These are phyloP conservation scores for Alternaria arbusti DNA, from an alignment of 2,329 filamentous ascomycete genomes.

Conservation along the genomic window DNA sequence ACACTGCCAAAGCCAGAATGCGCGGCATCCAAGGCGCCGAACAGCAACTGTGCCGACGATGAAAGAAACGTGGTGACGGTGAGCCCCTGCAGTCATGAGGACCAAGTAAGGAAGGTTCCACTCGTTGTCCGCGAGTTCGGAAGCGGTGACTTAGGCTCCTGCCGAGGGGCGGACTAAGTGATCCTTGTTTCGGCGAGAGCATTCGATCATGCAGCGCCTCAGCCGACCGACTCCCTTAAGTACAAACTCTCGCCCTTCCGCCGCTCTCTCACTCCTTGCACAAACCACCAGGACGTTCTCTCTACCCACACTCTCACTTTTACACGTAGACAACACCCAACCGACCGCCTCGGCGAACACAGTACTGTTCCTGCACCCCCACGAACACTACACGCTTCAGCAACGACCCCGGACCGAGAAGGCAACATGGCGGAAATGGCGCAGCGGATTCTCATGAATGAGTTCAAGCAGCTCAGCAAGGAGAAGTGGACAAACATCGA, in stretches of 20 bases:
- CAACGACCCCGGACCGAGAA: slow-evolving; percentile 5
- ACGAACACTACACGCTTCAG: slow-evolving; percentile 16
- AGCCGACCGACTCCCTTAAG: slow-evolving; percentile 13
- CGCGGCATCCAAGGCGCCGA: background rate
- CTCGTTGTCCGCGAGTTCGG: slow-evolving; percentile 7
- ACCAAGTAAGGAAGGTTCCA: slow-evolving; percentile 2
- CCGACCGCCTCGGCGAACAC: background rate
- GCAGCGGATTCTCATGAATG: slow-evolving; percentile 86
- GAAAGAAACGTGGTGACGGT: slow-evolving; percentile 4
- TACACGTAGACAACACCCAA: background rate
- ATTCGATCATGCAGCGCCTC: slow-evolving; percentile 24
- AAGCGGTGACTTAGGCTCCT: slow-evolving; percentile 27
- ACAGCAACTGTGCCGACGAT: slow-evolving; percentile 7
- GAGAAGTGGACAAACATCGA: slow-evolving; percentile 96
- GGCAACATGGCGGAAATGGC: slow-evolving; percentile 54
- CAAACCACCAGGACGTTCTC: slow-evolving; percentile 1
- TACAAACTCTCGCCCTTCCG: slow-evolving; percentile 13
- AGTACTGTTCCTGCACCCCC: slow-evolving; percentile 11
- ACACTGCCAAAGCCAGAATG: background rate
- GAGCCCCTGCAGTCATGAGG: background rate
- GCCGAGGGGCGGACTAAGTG: slow-evolving; percentile 21
- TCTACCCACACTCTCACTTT: slow-evolving; percentile 3
- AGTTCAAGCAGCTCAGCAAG: slow-evolving; percentile 80
- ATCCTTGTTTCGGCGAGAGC: slow-evolving; percentile 28
- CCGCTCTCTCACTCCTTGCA: slow-evolving; percentile 10